Percentiles rank a stretch among this genome's conserved stretches.
Conservation (phyloP, 1,139 yeast genomes). For the Magnusiomyces suaveolens region DNA sequence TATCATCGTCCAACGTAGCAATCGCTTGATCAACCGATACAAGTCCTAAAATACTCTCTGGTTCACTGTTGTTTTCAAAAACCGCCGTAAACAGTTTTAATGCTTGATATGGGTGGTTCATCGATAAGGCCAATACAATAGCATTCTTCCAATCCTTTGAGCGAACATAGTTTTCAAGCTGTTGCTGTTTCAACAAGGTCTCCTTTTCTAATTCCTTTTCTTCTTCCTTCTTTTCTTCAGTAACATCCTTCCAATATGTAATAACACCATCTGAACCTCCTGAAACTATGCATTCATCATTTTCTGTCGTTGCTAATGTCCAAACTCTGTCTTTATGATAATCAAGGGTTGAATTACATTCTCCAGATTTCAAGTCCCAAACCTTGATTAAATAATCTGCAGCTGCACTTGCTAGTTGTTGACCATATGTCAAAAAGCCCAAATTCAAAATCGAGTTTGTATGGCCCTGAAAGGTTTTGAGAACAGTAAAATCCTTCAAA, state of each 20-base stretch:
- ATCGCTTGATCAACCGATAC: slow-evolving; percentile 58
- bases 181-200: slow-evolving; percentile 75
- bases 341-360: slow-evolving; percentile 72
- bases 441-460: slow-evolving; percentile 85
- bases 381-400: slow-evolving; percentile 90
- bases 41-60: slow-evolving; percentile 44
- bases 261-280: slow-evolving; percentile 96
- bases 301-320: slow-evolving; percentile 58
- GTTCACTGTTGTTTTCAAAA: slow-evolving; percentile 29
- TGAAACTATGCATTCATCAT: slow-evolving; percentile 61
- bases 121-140: slow-evolving; percentile 68
- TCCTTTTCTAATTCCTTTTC: slow-evolving; percentile 35
- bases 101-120: slow-evolving; percentile 79
- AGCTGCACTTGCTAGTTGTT: slow-evolving; percentile 72
- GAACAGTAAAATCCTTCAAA: slow-evolving; percentile 60
- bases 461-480: slow-evolving; percentile 86
- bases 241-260: slow-evolving; percentile 80
- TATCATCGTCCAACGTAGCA: slow-evolving; percentile 47
- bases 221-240: slow-evolving; percentile 52
- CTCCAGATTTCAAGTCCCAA: slow-evolving; percentile 73
- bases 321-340: slow-evolving; percentile 91
- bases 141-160: slow-evolving; percentile 81
- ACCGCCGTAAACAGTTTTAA: slow-evolving; percentile 59
- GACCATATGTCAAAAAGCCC: slow-evolving; percentile 54
- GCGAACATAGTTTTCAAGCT: slow-evolving; percentile 60